Percentiles rank a stretch among this genome's conserved stretches.
phyloP scores from a whole-genome alignment of 768 basidiomycete species.

The Royoungia palumana region DNA sequence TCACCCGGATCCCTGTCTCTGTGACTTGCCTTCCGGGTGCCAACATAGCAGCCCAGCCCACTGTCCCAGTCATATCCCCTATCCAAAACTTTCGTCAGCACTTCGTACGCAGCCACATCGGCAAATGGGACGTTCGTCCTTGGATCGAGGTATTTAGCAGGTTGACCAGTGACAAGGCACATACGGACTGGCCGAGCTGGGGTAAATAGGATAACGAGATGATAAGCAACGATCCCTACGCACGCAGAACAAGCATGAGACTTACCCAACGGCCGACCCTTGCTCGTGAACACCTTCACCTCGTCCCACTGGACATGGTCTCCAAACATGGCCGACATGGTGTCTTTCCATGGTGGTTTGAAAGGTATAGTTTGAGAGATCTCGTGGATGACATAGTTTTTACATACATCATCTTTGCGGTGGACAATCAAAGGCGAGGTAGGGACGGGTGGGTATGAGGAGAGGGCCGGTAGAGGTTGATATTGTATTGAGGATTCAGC shows the following conservation, averaged over 20 bases:
- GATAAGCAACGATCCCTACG: neutral
- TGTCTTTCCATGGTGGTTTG: conserved; percentile 62
- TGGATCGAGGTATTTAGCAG: conserved; percentile 79
- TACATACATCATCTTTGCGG: conserved; percentile 50
- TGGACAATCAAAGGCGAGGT: conserved; percentile 19
- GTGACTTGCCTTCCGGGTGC: neutral
- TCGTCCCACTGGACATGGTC: conserved; percentile 80
- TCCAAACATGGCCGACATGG: conserved; percentile 83
- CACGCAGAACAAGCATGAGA: conserved; percentile 1
- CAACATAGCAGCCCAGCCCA: conserved; percentile 42
- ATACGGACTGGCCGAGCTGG: conserved; percentile 61
- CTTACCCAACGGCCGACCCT: conserved; percentile 63
- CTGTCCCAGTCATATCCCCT: conserved; percentile 71
- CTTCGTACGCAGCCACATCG: conserved; percentile 58
- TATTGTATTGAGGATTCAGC: neutral
- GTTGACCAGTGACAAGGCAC: conserved; percentile 77
- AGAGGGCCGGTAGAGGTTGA: conserved; percentile 5
- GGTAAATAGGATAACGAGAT: neutral
- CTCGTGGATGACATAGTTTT: conserved; percentile 74
- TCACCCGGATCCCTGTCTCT: neutral
- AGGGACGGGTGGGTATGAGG: conserved; percentile 10
- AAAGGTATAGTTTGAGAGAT: conserved; percentile 42
- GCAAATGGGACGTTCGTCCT: conserved; percentile 78
- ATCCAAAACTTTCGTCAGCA: conserved; percentile 55
- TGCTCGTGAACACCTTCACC: conserved; percentile 59